Conservation (phyloP, 164 flowering plant genomes). For the Stephania cephalantha region DNA sequence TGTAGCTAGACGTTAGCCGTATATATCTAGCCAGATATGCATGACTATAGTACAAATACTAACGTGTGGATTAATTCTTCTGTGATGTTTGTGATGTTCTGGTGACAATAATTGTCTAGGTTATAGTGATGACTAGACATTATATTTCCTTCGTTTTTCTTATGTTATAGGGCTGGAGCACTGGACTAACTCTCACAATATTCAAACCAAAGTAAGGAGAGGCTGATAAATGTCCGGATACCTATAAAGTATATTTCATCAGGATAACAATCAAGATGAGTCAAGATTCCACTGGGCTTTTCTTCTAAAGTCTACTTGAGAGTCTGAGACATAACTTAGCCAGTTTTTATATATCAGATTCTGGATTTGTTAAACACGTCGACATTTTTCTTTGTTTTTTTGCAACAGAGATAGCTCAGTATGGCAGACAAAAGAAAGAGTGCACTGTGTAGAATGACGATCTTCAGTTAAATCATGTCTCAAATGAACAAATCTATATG, state of each 20-base stretch:
- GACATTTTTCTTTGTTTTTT: not conserved
- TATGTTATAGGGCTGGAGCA: too few species aligned
- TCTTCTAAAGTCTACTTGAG: not conserved
- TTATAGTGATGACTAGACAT: not conserved
- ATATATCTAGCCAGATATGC: not conserved
- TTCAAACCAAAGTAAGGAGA: too few species aligned
- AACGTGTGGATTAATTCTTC: not conserved
- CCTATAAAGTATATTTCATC: not conserved
- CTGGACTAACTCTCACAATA: too few species aligned
- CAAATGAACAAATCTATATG: not conserved
- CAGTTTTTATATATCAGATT: not conserved
- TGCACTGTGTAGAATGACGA: not conserved
- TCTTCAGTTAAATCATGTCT: not conserved
- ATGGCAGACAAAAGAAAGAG: not conserved
- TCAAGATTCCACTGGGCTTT: not conserved
- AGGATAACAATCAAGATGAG: not conserved
- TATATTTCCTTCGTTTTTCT: too few species aligned
- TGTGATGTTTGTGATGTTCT: not conserved
- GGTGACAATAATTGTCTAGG: not conserved
- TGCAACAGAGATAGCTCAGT: not conserved
- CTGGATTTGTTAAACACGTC: not conserved
- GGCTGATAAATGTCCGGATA: too few species aligned
- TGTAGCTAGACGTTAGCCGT: not conserved
- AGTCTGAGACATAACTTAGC: not conserved
- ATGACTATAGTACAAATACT: not conserved